Evolutionary conservation across 2,329 filamentous ascomycete genomes (phyloP).

Genomic region (Ascochyta koolunga): DNA sequence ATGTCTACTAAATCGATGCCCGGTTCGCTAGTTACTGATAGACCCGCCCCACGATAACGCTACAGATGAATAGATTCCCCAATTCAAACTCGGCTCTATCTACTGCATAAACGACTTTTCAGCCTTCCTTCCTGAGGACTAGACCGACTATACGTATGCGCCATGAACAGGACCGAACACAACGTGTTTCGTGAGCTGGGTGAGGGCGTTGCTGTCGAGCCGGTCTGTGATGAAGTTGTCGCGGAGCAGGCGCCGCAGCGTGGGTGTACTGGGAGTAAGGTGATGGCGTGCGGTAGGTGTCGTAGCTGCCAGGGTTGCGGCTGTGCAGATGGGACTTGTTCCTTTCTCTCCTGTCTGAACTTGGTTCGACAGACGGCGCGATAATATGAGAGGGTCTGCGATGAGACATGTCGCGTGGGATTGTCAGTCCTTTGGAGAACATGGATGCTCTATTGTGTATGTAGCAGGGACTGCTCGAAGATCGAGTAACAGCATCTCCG

Average conservation of each 20-base stretch:
- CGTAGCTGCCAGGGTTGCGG: background rate
- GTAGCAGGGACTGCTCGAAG: too few species aligned
- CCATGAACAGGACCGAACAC: background rate
- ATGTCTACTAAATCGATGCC: too few species aligned
- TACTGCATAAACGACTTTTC: background rate
- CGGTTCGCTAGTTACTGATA: too few species aligned
- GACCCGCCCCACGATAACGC: background rate
- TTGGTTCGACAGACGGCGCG: too few species aligned
- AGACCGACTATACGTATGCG: background rate
- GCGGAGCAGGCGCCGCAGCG: background rate
- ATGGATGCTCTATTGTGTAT: too few species aligned
- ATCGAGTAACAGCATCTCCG: too few species aligned
- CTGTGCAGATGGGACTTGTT: background rate
- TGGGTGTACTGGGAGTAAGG: background rate
- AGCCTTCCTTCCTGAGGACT: background rate
- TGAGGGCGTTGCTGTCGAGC: background rate
- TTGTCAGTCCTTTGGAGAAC: too few species aligned
- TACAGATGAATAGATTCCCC: background rate
- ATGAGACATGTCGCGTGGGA: too few species aligned
- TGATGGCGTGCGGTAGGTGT: background rate
- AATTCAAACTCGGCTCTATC: background rate
- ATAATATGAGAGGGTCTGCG: too few species aligned
- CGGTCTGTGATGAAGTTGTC: background rate
- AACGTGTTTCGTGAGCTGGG: background rate
- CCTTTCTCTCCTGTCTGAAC: background rate